Percentiles rank a stretch among this genome's conserved stretches.
Conservation (phyloP, 75 land plant genomes). For the Picea glauca region DNA sequence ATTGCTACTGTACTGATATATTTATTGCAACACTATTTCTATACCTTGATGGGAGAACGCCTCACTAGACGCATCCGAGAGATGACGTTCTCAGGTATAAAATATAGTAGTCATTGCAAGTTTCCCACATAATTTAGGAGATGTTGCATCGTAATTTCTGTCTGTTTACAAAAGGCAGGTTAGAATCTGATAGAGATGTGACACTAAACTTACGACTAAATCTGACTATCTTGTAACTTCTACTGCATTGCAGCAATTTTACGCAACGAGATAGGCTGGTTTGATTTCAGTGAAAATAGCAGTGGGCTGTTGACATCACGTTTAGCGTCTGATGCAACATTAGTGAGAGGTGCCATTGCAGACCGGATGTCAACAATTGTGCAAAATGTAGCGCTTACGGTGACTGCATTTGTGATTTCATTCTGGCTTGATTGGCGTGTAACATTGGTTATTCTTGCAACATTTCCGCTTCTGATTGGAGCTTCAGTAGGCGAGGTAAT, state of each 20-base stretch:
- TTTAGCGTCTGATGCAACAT: constrained; percentile 32
- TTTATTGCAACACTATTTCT: constrained; percentile 73
- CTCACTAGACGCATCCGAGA: constrained; percentile 66
- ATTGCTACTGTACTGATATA: constrained; percentile 56
- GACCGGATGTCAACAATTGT: constrained; percentile 37
- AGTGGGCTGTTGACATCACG: constrained; percentile 31
- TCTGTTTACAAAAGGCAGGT: neutral
- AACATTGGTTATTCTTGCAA: constrained; percentile 33
- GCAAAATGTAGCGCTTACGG: constrained; percentile 36
- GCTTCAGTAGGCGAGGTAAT: constrained; percentile 48
- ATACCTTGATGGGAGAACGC: constrained; percentile 70
- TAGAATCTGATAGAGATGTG: neutral
- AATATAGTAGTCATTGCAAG: neutral
- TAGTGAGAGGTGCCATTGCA: constrained; percentile 36
- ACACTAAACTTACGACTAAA: neutral
- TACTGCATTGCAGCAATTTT: constrained; percentile 34
- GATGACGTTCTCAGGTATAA: constrained; percentile 63
- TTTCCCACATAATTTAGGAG: neutral
- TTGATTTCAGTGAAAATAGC: constrained; percentile 34
- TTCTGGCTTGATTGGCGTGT: constrained; percentile 43
- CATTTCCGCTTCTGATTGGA: constrained; percentile 41
- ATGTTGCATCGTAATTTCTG: neutral
- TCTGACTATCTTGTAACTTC: neutral
- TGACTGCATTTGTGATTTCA: constrained; percentile 37
- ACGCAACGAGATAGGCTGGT: constrained; percentile 42